Percentiles rank a stretch among this genome's conserved stretches.
These are phyloP conservation scores for Chytridium lagenaria DNA, from an alignment of 371 early-diverging fungal genomes.

Conservation along the genomic window DNA sequence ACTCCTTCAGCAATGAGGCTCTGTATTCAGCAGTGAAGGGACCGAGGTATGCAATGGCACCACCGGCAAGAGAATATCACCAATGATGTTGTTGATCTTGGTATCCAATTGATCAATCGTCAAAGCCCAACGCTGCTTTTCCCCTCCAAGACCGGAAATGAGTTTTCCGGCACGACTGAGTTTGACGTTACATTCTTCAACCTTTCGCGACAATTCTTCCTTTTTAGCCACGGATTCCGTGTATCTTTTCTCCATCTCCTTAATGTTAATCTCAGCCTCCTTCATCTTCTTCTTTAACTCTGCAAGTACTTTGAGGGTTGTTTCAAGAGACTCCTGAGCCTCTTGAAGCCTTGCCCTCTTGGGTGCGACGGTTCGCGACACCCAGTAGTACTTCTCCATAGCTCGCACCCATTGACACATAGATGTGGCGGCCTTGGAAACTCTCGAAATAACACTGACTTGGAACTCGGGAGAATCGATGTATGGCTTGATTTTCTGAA, in stretches of 20 bases:
- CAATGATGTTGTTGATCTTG: conserved; percentile 59
- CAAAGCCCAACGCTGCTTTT: conserved; percentile 62
- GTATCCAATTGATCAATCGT: conserved; percentile 60
- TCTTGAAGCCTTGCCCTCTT: conserved; percentile 61
- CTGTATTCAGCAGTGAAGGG: conserved; percentile 65
- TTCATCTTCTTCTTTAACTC: conserved; percentile 62
- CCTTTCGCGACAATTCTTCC: conserved; percentile 65
- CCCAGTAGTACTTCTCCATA: conserved; percentile 71
- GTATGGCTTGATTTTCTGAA: conserved; percentile 65
- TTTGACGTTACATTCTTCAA: conserved; percentile 67
- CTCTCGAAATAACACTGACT: conserved; percentile 61
- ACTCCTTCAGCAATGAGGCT: conserved; percentile 50
- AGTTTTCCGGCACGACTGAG: conserved; percentile 64
- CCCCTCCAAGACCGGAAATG: conserved; percentile 61
- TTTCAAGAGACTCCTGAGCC: conserved; percentile 63
- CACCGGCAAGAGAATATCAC: conserved; percentile 60
- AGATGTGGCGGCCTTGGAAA: conserved; percentile 66
- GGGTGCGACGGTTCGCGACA: conserved; percentile 60
- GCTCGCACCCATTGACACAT: conserved; percentile 70
- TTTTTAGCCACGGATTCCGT: conserved; percentile 65
- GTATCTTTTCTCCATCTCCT: conserved; percentile 67
- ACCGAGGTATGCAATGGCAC: conserved; percentile 63
- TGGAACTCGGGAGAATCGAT: conserved; percentile 67
- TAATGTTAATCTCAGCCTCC: conserved; percentile 64
- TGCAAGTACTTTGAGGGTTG: conserved; percentile 56